A percentile compares a stretch with the other conserved stretches of the same genome.
phyloP scores from a whole-genome alignment of 306 rosid genomes.

The Ziziphus jujuba region DNA sequence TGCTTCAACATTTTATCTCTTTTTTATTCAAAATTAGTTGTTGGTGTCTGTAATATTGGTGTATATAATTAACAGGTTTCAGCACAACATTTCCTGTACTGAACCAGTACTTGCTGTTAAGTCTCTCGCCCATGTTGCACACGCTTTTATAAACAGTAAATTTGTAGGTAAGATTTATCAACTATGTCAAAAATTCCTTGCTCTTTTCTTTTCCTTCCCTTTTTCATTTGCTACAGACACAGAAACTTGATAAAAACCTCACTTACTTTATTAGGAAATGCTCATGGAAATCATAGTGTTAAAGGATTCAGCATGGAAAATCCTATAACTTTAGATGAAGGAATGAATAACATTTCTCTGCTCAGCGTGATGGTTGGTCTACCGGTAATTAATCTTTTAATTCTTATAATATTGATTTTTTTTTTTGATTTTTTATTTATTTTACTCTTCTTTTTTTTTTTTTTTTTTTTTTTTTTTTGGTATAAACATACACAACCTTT shows the following conservation, averaged over 20 bases:
- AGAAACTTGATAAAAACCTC: neutral
- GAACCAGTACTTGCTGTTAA: constrained; percentile 43
- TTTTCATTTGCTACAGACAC: neutral
- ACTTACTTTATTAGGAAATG: constrained; percentile 43
- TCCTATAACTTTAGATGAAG: constrained; percentile 39
- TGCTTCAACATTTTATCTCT: neutral
- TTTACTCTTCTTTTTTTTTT: too few species aligned
- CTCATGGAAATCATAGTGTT: constrained; percentile 51
- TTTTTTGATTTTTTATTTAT: neutral
- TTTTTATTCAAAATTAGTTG: neutral
- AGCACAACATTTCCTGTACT: constrained; percentile 49
- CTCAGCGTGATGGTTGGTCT: constrained; percentile 73
- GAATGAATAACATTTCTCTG: constrained; percentile 56
- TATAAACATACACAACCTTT: too few species aligned
- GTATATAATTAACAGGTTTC: constrained; percentile 40
- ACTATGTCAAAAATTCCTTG: neutral
- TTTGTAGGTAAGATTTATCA: constrained; percentile 37
- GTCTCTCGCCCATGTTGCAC: constrained; percentile 63
- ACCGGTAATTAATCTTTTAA: constrained; percentile 37
- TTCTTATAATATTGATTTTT: neutral
- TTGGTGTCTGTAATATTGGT: neutral
- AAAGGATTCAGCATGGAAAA: constrained; percentile 46
- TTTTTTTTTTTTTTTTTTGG: constrained; percentile 12
- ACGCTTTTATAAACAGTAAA: constrained; percentile 45
- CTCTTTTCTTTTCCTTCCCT: too few species aligned